Percentiles rank a stretch among this genome's conserved stretches.
These are phyloP conservation scores for Trichoderma oligosporum DNA, from an alignment of 2,329 filamentous ascomycete species.

Conservation along the genomic window DNA sequence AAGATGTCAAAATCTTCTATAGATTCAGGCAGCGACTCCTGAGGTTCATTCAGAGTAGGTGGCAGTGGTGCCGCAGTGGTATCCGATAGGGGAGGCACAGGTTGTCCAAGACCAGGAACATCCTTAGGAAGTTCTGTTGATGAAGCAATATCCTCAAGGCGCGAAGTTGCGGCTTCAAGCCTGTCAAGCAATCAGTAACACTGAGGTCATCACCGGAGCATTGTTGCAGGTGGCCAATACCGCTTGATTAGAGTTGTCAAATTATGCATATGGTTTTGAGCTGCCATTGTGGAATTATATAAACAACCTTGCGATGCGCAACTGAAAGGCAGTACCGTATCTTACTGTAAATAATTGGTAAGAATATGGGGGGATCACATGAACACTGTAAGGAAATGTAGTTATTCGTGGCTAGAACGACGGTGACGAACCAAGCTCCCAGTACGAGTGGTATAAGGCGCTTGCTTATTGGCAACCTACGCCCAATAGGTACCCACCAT, in stretches of 20 bases:
- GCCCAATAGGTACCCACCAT: too few relatives aligned
- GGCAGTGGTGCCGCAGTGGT: conserved; percentile 37
- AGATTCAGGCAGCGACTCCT: conserved; percentile 65
- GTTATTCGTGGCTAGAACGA: conserved; percentile 10
- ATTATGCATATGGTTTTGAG: conserved; percentile 86
- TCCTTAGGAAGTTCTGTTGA: conserved; percentile 60
- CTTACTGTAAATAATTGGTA: neutral
- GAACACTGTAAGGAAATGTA: neutral
- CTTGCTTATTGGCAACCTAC: conserved; percentile 8
- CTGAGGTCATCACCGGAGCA: neutral
- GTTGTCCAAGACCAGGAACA: conserved; percentile 43
- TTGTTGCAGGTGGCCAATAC: conserved; percentile 45
- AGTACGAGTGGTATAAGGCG: conserved; percentile 3
- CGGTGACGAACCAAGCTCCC: conserved; percentile 12
- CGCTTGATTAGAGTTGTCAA: conserved; percentile 96
- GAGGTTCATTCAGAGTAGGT: conserved; percentile 36
- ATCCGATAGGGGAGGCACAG: conserved; percentile 33
- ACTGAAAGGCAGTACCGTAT: neutral
- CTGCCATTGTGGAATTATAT: conserved; percentile 49
- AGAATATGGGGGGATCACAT: neutral
- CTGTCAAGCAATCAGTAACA: conserved; percentile 55
- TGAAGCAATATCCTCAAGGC: conserved; percentile 92
- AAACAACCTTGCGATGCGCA: neutral
- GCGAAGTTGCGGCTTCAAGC: conserved; percentile 93
- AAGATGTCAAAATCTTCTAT: conserved; percentile 85